Percentiles rank a stretch among this genome's conserved stretches.
Evolutionary conservation across 2,329 filamentous ascomycete species (phyloP).

Genomic region (Stachybotrys elegans): DNA sequence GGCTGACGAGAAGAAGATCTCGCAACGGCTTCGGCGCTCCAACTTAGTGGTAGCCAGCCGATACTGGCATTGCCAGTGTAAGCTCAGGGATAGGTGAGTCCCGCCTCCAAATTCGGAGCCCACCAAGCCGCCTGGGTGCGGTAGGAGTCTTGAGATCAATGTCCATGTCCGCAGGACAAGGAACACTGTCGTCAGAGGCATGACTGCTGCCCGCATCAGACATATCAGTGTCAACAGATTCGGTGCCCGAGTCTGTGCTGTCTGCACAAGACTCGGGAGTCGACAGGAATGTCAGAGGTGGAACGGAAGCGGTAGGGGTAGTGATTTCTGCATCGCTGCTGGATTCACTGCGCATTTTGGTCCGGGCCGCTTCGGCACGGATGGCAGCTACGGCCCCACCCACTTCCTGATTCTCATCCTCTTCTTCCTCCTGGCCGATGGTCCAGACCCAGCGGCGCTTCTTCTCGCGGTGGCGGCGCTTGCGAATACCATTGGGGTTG

Average conservation of each 20-base stretch:
- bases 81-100: conserved; percentile 20
- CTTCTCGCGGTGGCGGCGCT: conserved; percentile 52
- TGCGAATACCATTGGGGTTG: conserved; percentile 41
- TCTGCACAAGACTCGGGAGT: conserved; percentile 37
- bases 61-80: no score
- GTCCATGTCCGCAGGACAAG: conserved; percentile 24
- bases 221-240: conserved; percentile 40
- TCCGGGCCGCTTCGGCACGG: conserved; percentile 23
- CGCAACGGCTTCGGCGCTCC: no score
- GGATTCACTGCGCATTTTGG: conserved; percentile 9
- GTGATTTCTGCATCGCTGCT: conserved; percentile 16
- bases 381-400: conserved; percentile 38
- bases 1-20: no score
- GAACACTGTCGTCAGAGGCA: conserved; percentile 26
- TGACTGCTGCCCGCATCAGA: conserved; percentile 38
- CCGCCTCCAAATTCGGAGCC: conserved; percentile 7
- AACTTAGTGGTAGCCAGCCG: no score
- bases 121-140: conserved; percentile 12
- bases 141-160: conserved; percentile 35
- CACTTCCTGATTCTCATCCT: conserved; percentile 35
- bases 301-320: conserved; percentile 10
- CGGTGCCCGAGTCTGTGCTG: conserved; percentile 26
- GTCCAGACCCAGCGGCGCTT: conserved; percentile 64
- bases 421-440: conserved; percentile 49
- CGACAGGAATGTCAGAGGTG: conserved; percentile 18